Base-by-base conservation (phyloP, 2,329 filamentous ascomycete genomes). In the Colletotrichum godetiae region DNA sequence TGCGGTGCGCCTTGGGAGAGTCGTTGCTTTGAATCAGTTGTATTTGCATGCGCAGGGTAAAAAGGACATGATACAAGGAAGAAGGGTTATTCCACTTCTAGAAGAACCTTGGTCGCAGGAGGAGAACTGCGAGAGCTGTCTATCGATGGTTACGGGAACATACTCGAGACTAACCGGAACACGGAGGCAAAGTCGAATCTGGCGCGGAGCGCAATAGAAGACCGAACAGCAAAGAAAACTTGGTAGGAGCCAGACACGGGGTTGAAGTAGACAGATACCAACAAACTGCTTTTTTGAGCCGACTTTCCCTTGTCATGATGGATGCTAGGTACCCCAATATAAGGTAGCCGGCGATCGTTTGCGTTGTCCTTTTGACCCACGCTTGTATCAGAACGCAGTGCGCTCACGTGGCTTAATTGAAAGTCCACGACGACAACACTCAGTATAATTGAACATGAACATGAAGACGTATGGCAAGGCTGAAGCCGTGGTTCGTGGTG, bases 1-100 rank as follows among this genome's bases (percentile, higher is more conserved):
- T 98, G 63, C 89, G 97, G 72, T 98, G 96, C 81, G 96, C 95
- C 5, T 86, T 98, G 76, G 97, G 97, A 24, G 97, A 99, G 86
- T 97, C 94, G 62, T 85, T 98, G 78, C 85, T 98, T 80, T 98
- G 57, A 29, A 33, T 13, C 11, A 12, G 10, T 37, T 35, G 12
- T 8, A 6, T 15, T 11, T 15, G 29, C n/a, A 46, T 8, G 62
- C 19, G 15, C 2, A 29, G 19, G 11, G 22, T 1, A 35, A 5
- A 19, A 33, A 4, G 5, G 46, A 1, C 10, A 33, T 4, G 19
- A 49, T n/a, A 4, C 42, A 8, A 8, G 1, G 6, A 49, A 4
- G 37, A 49, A 49, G 7, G 42, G 8, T n/a, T 49, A n/a, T 15
- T 49, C 42, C 7, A 49, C 42, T n/a, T n/a, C 37, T 42, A 6